phyloP scores from a whole-genome alignment of 2,329 filamentous ascomycete genomes.

The Alternaria triticimaculans region DNA sequence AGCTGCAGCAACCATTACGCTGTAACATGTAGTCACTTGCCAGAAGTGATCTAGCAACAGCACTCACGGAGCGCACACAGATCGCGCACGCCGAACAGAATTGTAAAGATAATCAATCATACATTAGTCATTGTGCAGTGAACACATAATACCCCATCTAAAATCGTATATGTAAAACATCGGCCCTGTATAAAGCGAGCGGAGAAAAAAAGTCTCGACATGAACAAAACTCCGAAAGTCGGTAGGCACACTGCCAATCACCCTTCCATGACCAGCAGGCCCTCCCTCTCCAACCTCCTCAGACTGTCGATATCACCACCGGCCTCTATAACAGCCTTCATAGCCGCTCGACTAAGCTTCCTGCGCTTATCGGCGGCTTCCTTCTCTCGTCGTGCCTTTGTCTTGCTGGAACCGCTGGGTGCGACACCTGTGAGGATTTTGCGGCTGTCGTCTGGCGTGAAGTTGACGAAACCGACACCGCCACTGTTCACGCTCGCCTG shows the following conservation, averaged over 20 bases:
- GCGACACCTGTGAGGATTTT: conserved; percentile 89
- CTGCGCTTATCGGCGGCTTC: conserved; percentile 81
- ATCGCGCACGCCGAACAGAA: neutral
- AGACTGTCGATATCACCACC: conserved; percentile 67
- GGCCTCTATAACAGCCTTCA: conserved; percentile 72
- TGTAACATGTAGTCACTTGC: neutral
- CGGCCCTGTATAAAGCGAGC: neutral
- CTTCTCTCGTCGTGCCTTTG: conserved; percentile 88
- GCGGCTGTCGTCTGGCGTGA: conserved; percentile 78
- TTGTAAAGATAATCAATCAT: neutral
- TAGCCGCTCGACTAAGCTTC: conserved; percentile 70
- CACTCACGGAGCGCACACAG: neutral
- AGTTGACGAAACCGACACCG: conserved; percentile 81
- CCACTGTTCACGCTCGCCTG: conserved; percentile 52
- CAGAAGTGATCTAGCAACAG: neutral
- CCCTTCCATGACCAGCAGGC: conserved; percentile 40
- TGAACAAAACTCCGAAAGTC: neutral
- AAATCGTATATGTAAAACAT: conserved; percentile 1
- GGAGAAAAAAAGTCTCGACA: neutral
- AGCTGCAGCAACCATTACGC: neutral
- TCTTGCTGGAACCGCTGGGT: conserved; percentile 89
- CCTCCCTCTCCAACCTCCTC: conserved; percentile 52
- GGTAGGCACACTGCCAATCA: neutral
- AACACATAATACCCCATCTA: conserved; percentile 16
- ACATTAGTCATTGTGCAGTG: conserved; percentile 15